phyloP scores from a whole-genome alignment of 306 rosid species.

The Trichosanthes cucumerina region DNA sequence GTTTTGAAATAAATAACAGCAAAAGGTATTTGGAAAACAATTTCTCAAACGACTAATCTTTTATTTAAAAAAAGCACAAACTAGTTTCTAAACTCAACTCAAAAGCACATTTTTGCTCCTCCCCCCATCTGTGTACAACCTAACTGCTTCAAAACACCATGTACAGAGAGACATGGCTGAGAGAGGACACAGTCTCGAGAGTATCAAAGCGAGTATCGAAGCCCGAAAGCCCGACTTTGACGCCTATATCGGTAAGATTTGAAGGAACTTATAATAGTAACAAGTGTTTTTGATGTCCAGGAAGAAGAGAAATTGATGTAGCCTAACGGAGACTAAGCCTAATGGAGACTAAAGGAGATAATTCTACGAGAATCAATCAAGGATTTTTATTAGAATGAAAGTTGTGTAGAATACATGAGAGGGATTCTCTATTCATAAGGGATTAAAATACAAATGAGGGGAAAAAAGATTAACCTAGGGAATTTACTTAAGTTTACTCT shows the following conservation, averaged over 20 bases:
- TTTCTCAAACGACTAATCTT: neutral
- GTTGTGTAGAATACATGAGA: too few relatives aligned
- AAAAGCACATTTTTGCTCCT: neutral
- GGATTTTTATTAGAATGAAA: too few relatives aligned
- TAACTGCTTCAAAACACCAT: slow-evolving; percentile 13
- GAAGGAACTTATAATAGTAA: neutral
- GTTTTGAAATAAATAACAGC: neutral
- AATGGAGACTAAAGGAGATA: too few relatives aligned
- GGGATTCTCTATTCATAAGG: too few relatives aligned
- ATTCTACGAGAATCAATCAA: too few relatives aligned
- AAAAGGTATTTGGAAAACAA: neutral
- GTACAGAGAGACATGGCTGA: slow-evolving; percentile 98
- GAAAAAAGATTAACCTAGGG: too few relatives aligned
- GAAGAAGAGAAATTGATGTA: neutral
- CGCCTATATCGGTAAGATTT: slow-evolving; percentile 65
- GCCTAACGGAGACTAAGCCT: too few relatives aligned
- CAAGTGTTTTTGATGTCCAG: neutral
- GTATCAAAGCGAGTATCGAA: slow-evolving; percentile 98
- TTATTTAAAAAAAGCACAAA: neutral
- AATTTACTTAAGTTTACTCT: too few relatives aligned
- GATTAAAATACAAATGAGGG: too few relatives aligned
- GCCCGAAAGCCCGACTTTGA: slow-evolving; percentile 97
- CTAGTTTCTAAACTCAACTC: neutral
- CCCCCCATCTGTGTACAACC: neutral
- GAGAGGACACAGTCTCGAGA: slow-evolving; percentile 98